phyloP scores from a whole-genome alignment of 768 basidiomycete species.

The Leccinum imitatum region DNA sequence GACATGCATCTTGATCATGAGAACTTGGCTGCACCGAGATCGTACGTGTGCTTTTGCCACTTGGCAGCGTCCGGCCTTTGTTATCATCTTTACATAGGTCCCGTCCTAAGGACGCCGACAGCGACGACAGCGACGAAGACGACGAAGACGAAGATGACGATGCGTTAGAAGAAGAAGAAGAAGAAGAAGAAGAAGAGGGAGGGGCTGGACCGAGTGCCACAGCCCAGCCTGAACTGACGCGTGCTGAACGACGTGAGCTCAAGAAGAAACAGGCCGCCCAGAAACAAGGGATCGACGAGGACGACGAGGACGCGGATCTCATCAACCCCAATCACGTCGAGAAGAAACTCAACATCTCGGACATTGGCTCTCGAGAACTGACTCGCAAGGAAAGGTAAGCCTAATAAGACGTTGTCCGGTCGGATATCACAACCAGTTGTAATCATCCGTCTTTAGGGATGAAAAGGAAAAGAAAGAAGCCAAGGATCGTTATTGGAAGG shows the following conservation, averaged over 20 bases:
- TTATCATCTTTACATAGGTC: conserved; percentile 10
- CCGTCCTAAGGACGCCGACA: conserved; percentile 26
- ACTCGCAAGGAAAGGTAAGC: conserved; percentile 64
- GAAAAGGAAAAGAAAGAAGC: conserved; percentile 91
- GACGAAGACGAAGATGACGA: conserved; percentile 43
- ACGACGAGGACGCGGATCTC: conserved; percentile 66
- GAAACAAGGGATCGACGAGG: conserved; percentile 43
- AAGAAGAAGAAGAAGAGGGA: conserved; percentile 39
- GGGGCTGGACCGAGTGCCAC: conserved; percentile 30
- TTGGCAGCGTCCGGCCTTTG: conserved; percentile 15
- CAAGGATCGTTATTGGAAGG: conserved; percentile 86
- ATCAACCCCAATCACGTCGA: conserved; percentile 76
- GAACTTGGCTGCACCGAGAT: conserved; percentile 50
- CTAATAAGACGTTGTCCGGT: not conserved
- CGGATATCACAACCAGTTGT: not conserved
- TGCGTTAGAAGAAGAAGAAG: conserved; percentile 43
- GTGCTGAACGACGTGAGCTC: conserved; percentile 71
- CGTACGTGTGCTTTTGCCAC: conserved; percentile 37
- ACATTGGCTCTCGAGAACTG: conserved; percentile 64
- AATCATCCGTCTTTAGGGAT: conserved; percentile 50
- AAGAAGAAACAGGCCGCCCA: conserved; percentile 74
- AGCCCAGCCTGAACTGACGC: conserved; percentile 56
- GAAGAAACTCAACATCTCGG: conserved; percentile 76
- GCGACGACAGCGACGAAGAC: conserved; percentile 41
- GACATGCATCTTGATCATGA: conserved; percentile 58